Base-by-base conservation (phyloP, 257 asterid genomes). In the Dorcoceras hygrometricum region DNA sequence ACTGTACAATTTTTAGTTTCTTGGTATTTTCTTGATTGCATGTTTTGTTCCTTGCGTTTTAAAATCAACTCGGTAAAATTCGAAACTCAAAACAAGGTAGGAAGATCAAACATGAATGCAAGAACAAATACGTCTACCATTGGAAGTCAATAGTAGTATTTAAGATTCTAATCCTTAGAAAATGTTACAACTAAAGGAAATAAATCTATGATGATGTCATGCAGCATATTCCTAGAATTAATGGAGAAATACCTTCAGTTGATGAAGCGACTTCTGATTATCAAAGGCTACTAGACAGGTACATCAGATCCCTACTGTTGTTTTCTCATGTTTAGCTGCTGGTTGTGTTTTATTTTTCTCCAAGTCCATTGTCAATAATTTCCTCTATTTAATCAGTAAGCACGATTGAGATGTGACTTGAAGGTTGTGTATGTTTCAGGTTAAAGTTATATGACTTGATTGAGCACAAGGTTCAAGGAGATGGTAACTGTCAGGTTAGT, bases 401-500 rank as follows among this genome's bases (percentile, higher is more conserved):
- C 5, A 46, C 8, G 54, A 18, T 46, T 0, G 63, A 64, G 63
- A 69, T 67, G 78, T 78, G 53, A 68, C 50, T 61, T 73, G 71
- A 39, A 23, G 57, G 56, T 6, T 59, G 50, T 68, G 78, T 62
- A 73, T 67, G 46, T 73, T 82, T 76, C 93, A 94, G 99, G 76
- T 90, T 94, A 86, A 79, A 84, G 86, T 72, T 82, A 53, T 84
- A 84, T 75, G 91, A 84, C 77, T 81, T 94, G 91, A 80, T 84
- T 73, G 99, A 90, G 84, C 88, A 86, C 90, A 87, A 87, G 79
- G 88, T 87, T 72, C 86, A 84, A 75, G 99, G 99, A 80, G 99
- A 90, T 80, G 99, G 99, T 12, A 94, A 94, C 78, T 94, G 99
- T 63, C 99, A 94, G 99, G 99, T 88, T 71, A 68, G 79, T 65